Base-by-base conservation (phyloP, 768 basidiomycete species). In the Mycena belliarum region DNA sequence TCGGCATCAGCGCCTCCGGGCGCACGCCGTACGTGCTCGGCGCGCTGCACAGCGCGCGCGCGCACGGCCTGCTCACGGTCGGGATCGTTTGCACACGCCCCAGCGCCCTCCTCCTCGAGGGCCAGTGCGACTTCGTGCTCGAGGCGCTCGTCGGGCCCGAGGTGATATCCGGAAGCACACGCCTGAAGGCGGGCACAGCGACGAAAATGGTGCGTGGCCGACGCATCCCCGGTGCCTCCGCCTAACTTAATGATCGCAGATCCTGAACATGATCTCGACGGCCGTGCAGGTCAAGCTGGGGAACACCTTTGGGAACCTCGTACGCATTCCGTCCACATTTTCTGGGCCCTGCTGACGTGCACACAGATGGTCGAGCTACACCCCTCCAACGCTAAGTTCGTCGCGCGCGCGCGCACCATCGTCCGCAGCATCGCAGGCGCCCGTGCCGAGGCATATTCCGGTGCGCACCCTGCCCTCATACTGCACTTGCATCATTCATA, bases 191-290 rank as follows among this genome's bases (percentile, higher is more conserved):
- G 14, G 73, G 73, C 8, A 73, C 72, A n/a, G 73, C 71, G 23
- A 75, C 73, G 12, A 75, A 75, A 60, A 66, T 73, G 69, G 73
- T 72, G 37, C 16, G 64, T 50, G 4, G 1, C 6, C 8, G 28
- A 26, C 14, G 7, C 33, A 15, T 14, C 33, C 12, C 7, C 33
- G 12, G 21, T 32, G 29, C 29, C 6, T 12, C 29, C 12, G 29
- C 29, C 29, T 32, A 32, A 32, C 29, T 32, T 32, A 6, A 32
- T 12, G n/a, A n/a, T n/a, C n/a, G n/a, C 35, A 72, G 72, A 70
- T 73, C 33, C 46, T 75, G 49, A 75, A 75, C 49, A 75, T 73
- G 72, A 72, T 73, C 16, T 73, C 72, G 23, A 73, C 72, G 3
- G 72, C 70, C 0, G 63, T 72, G 0, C 72, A 73, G 65, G 66